Percentiles rank a stretch among this genome's conserved stretches.
Conservation (phyloP, 768 basidiomycete genomes). For the Suillus placidus region DNA sequence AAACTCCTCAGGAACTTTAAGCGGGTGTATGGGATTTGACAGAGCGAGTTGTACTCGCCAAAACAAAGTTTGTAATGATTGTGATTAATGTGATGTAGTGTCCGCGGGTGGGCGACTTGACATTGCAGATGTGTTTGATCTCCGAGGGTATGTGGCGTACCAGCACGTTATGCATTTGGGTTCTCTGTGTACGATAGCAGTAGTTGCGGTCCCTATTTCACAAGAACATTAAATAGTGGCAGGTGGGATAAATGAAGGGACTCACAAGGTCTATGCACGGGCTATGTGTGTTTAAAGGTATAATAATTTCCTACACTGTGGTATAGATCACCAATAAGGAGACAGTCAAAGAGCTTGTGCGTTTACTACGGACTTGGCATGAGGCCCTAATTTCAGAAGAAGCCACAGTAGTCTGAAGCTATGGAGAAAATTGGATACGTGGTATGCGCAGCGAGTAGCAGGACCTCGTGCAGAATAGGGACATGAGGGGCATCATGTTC, state of each 20-base stretch:
- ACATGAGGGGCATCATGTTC: background rate
- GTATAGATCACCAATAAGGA: background rate
- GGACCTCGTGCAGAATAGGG: background rate
- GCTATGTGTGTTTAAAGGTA: background rate
- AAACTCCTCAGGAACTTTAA: background rate
- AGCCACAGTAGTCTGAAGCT: background rate
- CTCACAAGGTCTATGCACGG: background rate
- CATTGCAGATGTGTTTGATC: background rate
- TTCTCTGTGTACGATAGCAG: background rate
- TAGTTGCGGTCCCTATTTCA: background rate
- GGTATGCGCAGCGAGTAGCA: background rate
- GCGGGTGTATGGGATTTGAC: background rate
- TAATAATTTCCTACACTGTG: background rate
- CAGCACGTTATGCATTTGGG: background rate
- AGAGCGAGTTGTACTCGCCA: background rate
- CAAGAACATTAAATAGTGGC: background rate
- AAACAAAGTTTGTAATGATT: background rate
- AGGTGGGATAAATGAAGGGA: background rate
- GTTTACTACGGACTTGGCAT: background rate
- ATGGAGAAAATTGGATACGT: background rate
- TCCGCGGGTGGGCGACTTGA: background rate
- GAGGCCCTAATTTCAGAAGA: background rate
- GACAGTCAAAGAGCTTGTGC: background rate
- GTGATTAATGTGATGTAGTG: background rate
- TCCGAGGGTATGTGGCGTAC: background rate